Conservation (phyloP, 2,329 filamentous ascomycete species). For the Pestalotiopsis sp. region DNA sequence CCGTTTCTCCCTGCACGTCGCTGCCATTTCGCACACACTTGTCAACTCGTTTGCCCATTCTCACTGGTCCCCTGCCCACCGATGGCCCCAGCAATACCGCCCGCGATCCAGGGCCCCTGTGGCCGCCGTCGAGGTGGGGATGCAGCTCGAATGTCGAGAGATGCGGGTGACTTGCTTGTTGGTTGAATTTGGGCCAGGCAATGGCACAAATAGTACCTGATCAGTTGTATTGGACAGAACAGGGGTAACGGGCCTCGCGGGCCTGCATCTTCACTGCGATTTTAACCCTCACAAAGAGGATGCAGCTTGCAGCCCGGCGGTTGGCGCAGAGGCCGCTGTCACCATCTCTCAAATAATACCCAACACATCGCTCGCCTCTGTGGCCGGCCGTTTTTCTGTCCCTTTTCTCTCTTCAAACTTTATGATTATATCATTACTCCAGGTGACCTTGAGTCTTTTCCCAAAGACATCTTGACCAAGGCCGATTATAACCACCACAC, state of each 20-base stretch:
- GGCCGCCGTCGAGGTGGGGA: background rate
- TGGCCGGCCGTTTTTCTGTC: constrained; percentile 10
- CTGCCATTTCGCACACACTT: constrained; percentile 12
- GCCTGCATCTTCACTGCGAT: background rate
- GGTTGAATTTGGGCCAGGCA: background rate
- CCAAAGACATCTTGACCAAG: background rate
- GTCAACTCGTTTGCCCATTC: constrained; percentile 25
- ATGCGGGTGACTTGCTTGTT: background rate
- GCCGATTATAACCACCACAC: background rate
- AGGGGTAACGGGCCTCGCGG: too few relatives aligned
- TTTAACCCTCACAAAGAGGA: constrained; percentile 1
- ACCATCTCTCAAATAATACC: constrained; percentile 10
- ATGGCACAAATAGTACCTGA: background rate
- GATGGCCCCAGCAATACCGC: constrained; percentile 26
- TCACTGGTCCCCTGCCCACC: constrained; percentile 25
- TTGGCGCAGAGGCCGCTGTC: background rate
- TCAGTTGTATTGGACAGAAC: too few relatives aligned
- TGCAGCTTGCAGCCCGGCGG: constrained; percentile 11
- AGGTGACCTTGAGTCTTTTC: background rate
- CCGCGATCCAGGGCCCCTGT: constrained; percentile 10
- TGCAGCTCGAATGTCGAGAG: constrained; percentile 1
- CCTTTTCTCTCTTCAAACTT: background rate
- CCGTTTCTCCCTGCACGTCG: constrained; percentile 23
- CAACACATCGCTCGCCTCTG: constrained; percentile 6
- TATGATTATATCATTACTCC: background rate